Conservation (phyloP, 1,284 basidiomycete species). For the Chondrostereum purpureum region DNA sequence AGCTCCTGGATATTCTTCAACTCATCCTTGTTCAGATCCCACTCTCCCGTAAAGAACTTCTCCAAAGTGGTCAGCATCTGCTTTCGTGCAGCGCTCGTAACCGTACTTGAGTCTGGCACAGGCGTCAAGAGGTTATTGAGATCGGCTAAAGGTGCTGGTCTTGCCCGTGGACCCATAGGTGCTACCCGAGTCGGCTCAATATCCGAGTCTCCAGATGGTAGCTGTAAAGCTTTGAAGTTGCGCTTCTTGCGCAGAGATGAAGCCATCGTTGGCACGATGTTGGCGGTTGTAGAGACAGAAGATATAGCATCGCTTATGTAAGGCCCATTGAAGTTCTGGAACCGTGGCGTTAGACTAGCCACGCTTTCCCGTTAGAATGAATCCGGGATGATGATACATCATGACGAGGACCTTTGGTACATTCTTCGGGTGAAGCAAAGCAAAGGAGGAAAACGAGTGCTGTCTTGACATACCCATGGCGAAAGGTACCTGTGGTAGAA, state of each 20-base stretch:
- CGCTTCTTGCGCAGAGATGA: slow-evolving; percentile 11
- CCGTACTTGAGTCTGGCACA: slow-evolving; percentile 28
- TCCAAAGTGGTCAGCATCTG: background rate
- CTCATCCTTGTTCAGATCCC: slow-evolving; percentile 1
- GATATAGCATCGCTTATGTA: too few species aligned
- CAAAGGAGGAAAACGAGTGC: too few species aligned
- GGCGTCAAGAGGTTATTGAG: slow-evolving; percentile 26
- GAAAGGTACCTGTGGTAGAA: too few species aligned
- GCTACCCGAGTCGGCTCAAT: slow-evolving; percentile 10
- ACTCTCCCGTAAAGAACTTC: background rate
- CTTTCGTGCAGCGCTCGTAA: slow-evolving; percentile 28
- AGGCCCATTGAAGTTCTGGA: too few species aligned
- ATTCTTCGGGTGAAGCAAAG: too few species aligned
- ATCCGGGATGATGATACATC: too few species aligned
- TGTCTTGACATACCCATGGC: too few species aligned
- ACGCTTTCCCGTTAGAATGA: too few species aligned
- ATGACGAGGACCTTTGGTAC: too few species aligned
- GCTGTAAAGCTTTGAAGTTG: slow-evolving; percentile 13
- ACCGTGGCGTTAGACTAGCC: too few species aligned
- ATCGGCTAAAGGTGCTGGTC: slow-evolving; percentile 36
- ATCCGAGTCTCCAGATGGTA: slow-evolving; percentile 11
- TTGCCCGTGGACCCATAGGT: slow-evolving; percentile 25
- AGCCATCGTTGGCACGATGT: background rate
- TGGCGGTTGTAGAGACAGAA: background rate
- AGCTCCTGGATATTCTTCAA: slow-evolving; percentile 1